Conservation (phyloP, 495 filamentous ascomycete genomes). For the Articulospora tetracladia region DNA sequence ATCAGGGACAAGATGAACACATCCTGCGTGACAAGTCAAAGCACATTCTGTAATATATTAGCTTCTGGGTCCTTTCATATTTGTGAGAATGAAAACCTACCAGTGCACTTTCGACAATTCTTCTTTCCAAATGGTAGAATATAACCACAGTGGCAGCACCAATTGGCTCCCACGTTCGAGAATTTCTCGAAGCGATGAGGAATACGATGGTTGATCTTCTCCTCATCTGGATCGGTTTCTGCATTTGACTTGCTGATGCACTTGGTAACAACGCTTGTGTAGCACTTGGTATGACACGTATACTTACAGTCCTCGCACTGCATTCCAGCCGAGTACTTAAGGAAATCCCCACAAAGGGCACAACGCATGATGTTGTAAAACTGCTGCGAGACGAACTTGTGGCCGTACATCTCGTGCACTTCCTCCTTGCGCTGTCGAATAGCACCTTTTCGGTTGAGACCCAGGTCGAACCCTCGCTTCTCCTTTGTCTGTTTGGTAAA, state of each 20-base stretch:
- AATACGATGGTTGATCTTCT: constrained; percentile 99
- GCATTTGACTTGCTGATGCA: constrained; percentile 99
- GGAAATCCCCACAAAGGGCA: constrained; percentile 94
- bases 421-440: constrained; percentile 97
- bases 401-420: constrained; percentile 94
- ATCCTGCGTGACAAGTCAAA: constrained; percentile 86
- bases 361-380: constrained; percentile 99
- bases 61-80: background rate
- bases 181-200: constrained; percentile 94
- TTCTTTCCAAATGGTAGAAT: constrained; percentile 95
- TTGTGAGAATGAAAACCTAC: constrained; percentile 41
- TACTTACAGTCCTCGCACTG: constrained; percentile 99
- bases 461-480: constrained; percentile 70
- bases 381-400: constrained; percentile 96
- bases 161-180: constrained; percentile 95
- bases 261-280: constrained; percentile 96
- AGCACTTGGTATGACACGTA: constrained; percentile 97
- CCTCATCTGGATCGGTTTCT: constrained; percentile 95
- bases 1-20: constrained; percentile 93
- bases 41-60: constrained; percentile 64
- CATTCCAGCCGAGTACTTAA: constrained; percentile 98
- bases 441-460: constrained; percentile 90
- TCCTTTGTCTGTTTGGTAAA: constrained; percentile 67
- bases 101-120: constrained; percentile 85
- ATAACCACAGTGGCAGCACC: constrained; percentile 99